phyloP scores from a whole-genome alignment of 1,284 basidiomycete genomes.

The Fomes fomentarius region DNA sequence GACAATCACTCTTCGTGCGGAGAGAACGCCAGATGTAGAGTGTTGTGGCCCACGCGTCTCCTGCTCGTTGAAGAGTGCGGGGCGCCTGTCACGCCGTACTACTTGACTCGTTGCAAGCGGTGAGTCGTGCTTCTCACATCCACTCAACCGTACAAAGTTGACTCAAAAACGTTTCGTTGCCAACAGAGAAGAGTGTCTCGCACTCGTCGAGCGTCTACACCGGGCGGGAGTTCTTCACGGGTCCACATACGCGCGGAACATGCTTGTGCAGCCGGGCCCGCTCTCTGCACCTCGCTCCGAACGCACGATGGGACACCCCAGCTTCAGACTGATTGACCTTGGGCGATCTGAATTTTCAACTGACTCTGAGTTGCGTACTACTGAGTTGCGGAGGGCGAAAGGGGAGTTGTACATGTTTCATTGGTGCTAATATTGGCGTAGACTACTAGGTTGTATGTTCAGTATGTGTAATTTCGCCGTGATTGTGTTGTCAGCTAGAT shows the following conservation, averaged over 20 bases:
- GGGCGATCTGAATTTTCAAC: slow-evolving; percentile 34
- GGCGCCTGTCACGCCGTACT: slow-evolving; percentile 31
- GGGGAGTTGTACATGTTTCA: too few species aligned
- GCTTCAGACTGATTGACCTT: slow-evolving; percentile 59
- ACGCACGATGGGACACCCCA: slow-evolving; percentile 23
- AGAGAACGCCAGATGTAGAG: slow-evolving; percentile 1
- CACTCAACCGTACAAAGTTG: too few species aligned
- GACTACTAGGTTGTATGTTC: too few species aligned
- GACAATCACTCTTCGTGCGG: neutral
- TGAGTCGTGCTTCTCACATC: slow-evolving; percentile 17
- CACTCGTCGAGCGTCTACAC: slow-evolving; percentile 32
- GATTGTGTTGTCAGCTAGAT: too few species aligned
- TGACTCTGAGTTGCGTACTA: too few species aligned
- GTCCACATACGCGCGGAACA: slow-evolving; percentile 45
- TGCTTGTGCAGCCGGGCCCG: slow-evolving; percentile 47
- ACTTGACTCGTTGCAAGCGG: slow-evolving; percentile 40
- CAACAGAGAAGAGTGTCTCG: neutral
- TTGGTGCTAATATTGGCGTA: too few species aligned
- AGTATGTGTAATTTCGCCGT: too few species aligned
- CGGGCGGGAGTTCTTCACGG: slow-evolving; percentile 41
- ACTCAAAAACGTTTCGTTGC: neutral
- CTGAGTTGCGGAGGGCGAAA: too few species aligned
- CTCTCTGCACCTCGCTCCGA: slow-evolving; percentile 33
- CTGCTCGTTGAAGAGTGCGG: slow-evolving; percentile 59
- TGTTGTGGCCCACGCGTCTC: slow-evolving; percentile 43